phyloP scores from a whole-genome alignment of 23 red algal genomes.

The Pyropia haitanensis region DNA sequence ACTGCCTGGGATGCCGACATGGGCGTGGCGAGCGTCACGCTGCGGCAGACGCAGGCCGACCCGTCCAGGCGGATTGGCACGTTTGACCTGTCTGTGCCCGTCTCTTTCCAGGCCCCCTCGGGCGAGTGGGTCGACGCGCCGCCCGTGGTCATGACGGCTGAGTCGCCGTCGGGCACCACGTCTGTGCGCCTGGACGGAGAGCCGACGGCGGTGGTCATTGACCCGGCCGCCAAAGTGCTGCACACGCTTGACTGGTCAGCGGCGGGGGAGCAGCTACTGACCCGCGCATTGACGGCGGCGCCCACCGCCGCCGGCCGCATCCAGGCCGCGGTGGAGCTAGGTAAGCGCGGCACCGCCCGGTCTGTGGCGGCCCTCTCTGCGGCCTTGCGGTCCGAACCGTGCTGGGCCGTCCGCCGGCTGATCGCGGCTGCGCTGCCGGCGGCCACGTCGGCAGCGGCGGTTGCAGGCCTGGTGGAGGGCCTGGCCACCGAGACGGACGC shows the following conservation, averaged over 20 bases:
- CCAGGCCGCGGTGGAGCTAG: not conserved
- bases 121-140: slow-evolving; percentile 27
- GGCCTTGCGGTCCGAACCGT: not conserved
- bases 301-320: not conserved
- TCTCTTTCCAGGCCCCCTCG: slow-evolving; percentile 29
- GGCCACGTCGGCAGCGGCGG: not conserved
- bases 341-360: not conserved
- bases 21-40: slow-evolving; percentile 16
- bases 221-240: slow-evolving; percentile 49
- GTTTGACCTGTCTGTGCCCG: slow-evolving; percentile 43
- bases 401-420: not conserved
- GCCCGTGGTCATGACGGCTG: slow-evolving; percentile 26
- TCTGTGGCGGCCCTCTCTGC: not conserved
- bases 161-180: slow-evolving; percentile 7
- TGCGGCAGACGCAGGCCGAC: slow-evolving; percentile 40
- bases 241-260: slow-evolving; percentile 10
- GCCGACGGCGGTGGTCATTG: slow-evolving; percentile 44
- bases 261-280: not conserved
- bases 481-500: not conserved
- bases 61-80: slow-evolving; percentile 21
- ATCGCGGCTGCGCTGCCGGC: not conserved
- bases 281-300: not conserved
- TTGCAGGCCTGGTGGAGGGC: not conserved
- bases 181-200: slow-evolving; percentile 18
- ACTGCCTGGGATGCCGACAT: slow-evolving; percentile 30